Conservation (phyloP, 371 early-diverging fungal species). For the Mucor lusitanicus region DNA sequence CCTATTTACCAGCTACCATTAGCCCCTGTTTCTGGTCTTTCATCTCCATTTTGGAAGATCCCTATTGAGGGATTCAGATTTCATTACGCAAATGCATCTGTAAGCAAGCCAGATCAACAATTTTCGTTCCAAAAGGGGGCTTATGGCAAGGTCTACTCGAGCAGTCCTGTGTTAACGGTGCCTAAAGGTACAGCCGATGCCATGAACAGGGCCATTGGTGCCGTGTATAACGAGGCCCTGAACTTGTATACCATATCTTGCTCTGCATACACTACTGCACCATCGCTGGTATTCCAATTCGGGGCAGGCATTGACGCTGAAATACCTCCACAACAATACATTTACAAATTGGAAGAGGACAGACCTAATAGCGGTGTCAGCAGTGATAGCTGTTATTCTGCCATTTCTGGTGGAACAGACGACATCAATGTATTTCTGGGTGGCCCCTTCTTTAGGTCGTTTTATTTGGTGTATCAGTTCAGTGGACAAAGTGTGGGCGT, state of each 20-base stretch:
- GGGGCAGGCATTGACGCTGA: conserved; percentile 23
- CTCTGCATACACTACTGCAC: conserved; percentile 8
- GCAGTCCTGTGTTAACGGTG: conserved; percentile 26
- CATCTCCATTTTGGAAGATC: conserved; percentile 39
- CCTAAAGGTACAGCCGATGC: conserved; percentile 19
- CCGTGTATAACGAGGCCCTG: conserved; percentile 6
- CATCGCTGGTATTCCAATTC: conserved; percentile 24
- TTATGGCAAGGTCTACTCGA: conserved; percentile 27
- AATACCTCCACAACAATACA: conserved; percentile 30
- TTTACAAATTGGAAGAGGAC: conserved; percentile 12
- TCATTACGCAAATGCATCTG: background rate
- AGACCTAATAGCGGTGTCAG: background rate
- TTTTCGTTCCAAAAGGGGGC: conserved; percentile 3
- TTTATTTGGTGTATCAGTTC: conserved; percentile 28
- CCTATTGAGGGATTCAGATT: conserved; percentile 21
- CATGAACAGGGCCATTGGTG: conserved; percentile 26
- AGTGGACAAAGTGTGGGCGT: conserved; percentile 5
- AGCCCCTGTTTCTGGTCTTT: conserved; percentile 3
- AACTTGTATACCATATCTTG: conserved; percentile 29
- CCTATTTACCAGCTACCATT: conserved; percentile 23
- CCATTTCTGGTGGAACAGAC: conserved; percentile 23
- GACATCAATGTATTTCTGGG: conserved; percentile 25
- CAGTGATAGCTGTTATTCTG: conserved; percentile 20
- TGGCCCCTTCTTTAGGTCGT: conserved; percentile 40
- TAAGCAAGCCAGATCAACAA: background rate